These are phyloP conservation scores for Rhododendron ferrugineum DNA, from an alignment of 148 eudicot species.

Conservation along the genomic window DNA sequence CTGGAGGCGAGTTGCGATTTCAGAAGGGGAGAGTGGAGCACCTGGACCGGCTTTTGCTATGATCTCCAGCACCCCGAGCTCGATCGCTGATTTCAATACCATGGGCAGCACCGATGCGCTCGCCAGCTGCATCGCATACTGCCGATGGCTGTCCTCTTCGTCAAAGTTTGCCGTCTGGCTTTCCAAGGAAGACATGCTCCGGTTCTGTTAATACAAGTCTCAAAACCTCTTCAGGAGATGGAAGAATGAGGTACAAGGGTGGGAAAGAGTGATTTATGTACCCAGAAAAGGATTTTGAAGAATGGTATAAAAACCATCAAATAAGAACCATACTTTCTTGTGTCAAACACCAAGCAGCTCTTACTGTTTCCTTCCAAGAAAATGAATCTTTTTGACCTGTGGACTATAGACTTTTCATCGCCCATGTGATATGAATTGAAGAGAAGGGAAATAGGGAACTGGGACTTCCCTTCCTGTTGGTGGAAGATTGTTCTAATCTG, in stretches of 20 bases:
- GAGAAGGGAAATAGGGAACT: neutral
- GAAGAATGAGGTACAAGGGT: neutral
- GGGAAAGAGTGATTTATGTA: neutral
- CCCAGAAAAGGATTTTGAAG: neutral
- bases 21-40: conserved; percentile 15
- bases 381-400: neutral
- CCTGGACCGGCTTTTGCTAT: conserved; percentile 11
- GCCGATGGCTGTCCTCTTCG: conserved; percentile 9
- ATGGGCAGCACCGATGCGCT: conserved; percentile 16
- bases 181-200: neutral
- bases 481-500: neutral
- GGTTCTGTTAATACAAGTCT: neutral
- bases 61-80: conserved; percentile 19
- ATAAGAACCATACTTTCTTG: neutral
- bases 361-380: neutral
- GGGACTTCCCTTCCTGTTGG: neutral
- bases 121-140: conserved; percentile 15
- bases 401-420: neutral
- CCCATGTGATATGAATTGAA: neutral
- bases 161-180: neutral
- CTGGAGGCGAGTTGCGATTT: conserved; percentile 21
- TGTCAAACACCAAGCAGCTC: neutral
- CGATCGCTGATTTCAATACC: conserved; percentile 19
- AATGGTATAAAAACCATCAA: neutral
- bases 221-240: neutral